phyloP scores from a whole-genome alignment of 2,329 filamentous ascomycete species.

The Cryoendolithus antarcticus region DNA sequence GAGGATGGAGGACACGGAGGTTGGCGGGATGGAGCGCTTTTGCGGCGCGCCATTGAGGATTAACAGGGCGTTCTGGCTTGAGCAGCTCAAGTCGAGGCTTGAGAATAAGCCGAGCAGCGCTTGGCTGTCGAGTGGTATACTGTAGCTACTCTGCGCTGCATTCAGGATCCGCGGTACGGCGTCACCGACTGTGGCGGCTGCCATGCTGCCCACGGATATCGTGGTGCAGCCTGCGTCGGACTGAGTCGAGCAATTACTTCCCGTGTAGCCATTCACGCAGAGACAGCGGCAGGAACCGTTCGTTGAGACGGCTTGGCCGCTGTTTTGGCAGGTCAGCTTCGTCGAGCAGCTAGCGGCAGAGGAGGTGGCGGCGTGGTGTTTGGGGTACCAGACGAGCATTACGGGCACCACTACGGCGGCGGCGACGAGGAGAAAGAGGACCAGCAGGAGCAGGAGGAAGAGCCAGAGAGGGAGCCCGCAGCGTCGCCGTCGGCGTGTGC shows the following conservation, averaged over 20 bases:
- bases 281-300: slow-evolving; percentile 64
- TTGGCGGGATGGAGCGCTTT: background rate
- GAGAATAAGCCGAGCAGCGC: slow-evolving; percentile 67
- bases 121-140: slow-evolving; percentile 58
- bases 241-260: slow-evolving; percentile 42
- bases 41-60: slow-evolving; percentile 53
- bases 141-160: slow-evolving; percentile 55
- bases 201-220: slow-evolving; percentile 30
- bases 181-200: slow-evolving; percentile 62
- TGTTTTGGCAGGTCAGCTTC: slow-evolving; percentile 60
- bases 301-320: slow-evolving; percentile 61
- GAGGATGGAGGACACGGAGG: slow-evolving; percentile 13
- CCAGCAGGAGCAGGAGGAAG: slow-evolving; percentile 54
- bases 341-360: slow-evolving; percentile 40
- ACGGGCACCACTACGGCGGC: slow-evolving; percentile 73
- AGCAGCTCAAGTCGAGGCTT: slow-evolving; percentile 64
- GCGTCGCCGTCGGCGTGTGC: slow-evolving; percentile 42
- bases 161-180: slow-evolving; percentile 64
- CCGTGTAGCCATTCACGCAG: slow-evolving; percentile 78
- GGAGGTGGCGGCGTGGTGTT: slow-evolving; percentile 26
- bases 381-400: slow-evolving; percentile 47
- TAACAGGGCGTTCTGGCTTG: slow-evolving; percentile 74
- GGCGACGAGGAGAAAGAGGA: slow-evolving; percentile 60
- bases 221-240: slow-evolving; percentile 46
- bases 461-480: slow-evolving; percentile 80